These are phyloP conservation scores for Rhodamnia argentea DNA, from an alignment of 345 rosid species.

Conservation along the genomic window DNA sequence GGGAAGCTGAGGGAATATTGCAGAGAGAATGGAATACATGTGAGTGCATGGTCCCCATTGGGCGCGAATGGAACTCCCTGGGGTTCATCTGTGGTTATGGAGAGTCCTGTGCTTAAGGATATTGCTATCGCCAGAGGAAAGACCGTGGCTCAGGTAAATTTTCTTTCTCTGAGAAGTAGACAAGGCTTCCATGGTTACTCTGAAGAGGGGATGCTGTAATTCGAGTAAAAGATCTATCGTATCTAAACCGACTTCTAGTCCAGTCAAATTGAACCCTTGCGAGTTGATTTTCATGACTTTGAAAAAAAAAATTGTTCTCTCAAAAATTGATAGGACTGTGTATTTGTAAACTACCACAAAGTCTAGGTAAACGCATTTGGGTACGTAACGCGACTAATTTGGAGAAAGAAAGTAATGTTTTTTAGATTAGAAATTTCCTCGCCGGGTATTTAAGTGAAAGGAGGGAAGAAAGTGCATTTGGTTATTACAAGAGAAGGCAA, in stretches of 20 bases:
- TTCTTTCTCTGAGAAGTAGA: neutral
- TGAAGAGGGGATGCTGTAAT: neutral
- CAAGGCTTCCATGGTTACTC: neutral
- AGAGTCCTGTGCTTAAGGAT: neutral
- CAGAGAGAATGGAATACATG: conserved; percentile 6
- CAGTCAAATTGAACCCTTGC: neutral
- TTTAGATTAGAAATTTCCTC: neutral
- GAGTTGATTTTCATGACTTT: neutral
- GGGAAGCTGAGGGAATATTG: conserved; percentile 2
- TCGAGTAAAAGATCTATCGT: neutral
- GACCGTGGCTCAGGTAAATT: neutral
- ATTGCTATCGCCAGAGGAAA: neutral
- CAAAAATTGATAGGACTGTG: neutral
- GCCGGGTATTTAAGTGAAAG: neutral
- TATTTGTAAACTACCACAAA: neutral
- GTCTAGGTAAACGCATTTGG: neutral
- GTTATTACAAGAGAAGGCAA: neutral
- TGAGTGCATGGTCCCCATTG: conserved; percentile 11
- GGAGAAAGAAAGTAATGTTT: neutral
- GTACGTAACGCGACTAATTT: neutral
- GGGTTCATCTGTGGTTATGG: conserved; percentile 3
- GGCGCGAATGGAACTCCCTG: conserved; percentile 1
- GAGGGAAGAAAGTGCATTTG: neutral
- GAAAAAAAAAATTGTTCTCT: neutral
- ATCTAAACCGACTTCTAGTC: neutral